Percentiles rank a stretch among this genome's conserved stretches.
These are phyloP conservation scores for Pyrenochaeta sp. DNA, from an alignment of 2,329 filamentous ascomycete species.

Conservation along the genomic window DNA sequence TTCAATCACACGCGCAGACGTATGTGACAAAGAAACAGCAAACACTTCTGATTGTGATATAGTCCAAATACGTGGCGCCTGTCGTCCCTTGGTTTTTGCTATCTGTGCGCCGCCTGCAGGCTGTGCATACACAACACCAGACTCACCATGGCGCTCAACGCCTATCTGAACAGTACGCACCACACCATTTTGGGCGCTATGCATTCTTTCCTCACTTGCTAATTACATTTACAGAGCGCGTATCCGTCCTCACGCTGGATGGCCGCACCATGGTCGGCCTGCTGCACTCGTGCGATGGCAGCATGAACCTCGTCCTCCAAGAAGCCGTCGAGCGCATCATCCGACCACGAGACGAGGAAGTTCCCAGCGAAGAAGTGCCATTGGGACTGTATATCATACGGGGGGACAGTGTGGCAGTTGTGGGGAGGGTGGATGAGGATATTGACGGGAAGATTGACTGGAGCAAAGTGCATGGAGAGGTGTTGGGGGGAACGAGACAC, in stretches of 20 bases:
- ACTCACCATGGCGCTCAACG: conserved; percentile 51
- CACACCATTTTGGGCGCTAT: not conserved
- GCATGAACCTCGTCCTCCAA: conserved; percentile 89
- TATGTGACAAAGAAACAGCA: too few relatives aligned
- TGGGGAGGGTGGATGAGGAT: conserved; percentile 88
- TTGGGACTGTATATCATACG: conserved; percentile 91
- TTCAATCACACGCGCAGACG: not conserved
- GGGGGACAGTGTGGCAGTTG: conserved; percentile 92
- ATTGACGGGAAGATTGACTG: conserved; percentile 92
- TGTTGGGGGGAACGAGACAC: conserved; percentile 87
- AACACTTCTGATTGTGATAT: too few relatives aligned
- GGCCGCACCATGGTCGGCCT: conserved; percentile 80
- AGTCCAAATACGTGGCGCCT: too few relatives aligned
- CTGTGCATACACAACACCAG: not conserved
- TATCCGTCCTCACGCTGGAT: conserved; percentile 90
- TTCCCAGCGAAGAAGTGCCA: conserved; percentile 80
- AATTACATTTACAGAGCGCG: conserved; percentile 72
- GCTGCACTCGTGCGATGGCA: conserved; percentile 85
- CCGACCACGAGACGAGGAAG: conserved; percentile 81
- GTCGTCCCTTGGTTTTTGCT: too few relatives aligned
- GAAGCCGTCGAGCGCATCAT: conserved; percentile 91
- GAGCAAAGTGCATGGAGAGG: conserved; percentile 84
- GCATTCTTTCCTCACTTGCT: not conserved
- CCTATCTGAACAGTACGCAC: conserved; percentile 53
- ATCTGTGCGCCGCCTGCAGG: not conserved